Base-by-base conservation (phyloP, 2,329 filamentous ascomycete species). In the Cladophialophora carrionii region DNA sequence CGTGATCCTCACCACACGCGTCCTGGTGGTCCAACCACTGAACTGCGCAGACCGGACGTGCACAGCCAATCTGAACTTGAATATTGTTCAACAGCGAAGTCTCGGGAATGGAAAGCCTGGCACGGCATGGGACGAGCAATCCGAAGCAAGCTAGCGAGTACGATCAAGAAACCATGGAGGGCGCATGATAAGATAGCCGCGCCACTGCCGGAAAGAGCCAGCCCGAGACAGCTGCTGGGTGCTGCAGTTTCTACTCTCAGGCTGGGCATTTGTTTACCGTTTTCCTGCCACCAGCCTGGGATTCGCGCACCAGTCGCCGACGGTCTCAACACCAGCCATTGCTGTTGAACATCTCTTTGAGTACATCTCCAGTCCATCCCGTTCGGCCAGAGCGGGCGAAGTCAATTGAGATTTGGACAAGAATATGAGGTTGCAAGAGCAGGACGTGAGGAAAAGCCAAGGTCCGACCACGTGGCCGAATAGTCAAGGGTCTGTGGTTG, bases 21-120 rank as follows among this genome's bases (percentile, higher is more conserved):
- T 34, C 9, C 2, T 64, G 62, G 52, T 54, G 52, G 52, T 54
- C 32, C 29, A 54, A 54, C 26, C 17, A 32, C n/a, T 54, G 52
- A 54, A 20, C 52, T 51, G 20, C 22, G 8, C 37, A 1, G 37
- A 43, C 37, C n/a, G 17, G 37, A 51, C 20, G 20, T 22, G 46
- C 4, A 26, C 7, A 20, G 48, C 48, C 48, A 2, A n/a, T 43
- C n/a, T 20, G 37, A 43, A n/a, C 5, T 43, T 43, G 17, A 41
- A 41, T 17, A 17, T n/a, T 12, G 17, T n/a, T 8, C 17, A 43
- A n/a, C 10, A 1, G 17, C 8, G 37, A 43, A 43, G 6, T 43
- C 3, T 29, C 6, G 26, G 26, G 26, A 29, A 29, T 29, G 26
- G 26, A 3, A 29, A n/a, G n/a, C 34, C 34, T 17, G 14, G 34